A percentile compares a stretch with the other conserved stretches of the same genome.
Conservation (phyloP, 2,329 filamentous ascomycete species). For the Ophiostoma sp. region DNA sequence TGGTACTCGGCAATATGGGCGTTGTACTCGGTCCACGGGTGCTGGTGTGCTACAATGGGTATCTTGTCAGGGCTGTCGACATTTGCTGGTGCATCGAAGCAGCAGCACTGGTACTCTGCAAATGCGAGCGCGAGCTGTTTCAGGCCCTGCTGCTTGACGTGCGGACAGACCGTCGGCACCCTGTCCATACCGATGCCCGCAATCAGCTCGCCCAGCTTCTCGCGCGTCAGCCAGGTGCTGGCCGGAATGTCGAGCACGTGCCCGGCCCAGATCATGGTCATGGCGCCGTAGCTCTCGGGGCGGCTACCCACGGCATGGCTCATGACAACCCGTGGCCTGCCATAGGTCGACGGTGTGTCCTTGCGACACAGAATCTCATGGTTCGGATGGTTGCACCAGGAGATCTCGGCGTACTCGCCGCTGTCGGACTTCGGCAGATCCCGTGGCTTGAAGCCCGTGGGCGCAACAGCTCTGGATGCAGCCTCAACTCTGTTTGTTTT, state of each 20-base stretch:
- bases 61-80: not conserved
- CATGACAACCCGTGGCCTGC: not conserved
- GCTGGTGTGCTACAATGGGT: not conserved
- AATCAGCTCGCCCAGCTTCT: not conserved
- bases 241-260: not conserved
- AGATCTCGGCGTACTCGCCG: not conserved
- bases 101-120: constrained; percentile 2
- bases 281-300: not conserved
- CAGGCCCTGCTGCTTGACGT: constrained; percentile 1
- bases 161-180: constrained; percentile 1
- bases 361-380: not conserved
- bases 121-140: constrained; percentile 3
- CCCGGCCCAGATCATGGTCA: not conserved
- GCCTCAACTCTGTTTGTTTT: not conserved
- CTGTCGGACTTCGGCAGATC: not conserved
- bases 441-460: not conserved
- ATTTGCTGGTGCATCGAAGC: not conserved
- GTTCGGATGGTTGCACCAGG: not conserved
- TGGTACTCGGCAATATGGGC: not conserved
- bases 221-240: not conserved
- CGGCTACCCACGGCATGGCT: not conserved
- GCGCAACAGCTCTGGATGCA: not conserved
- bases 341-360: not conserved
- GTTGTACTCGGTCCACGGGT: not conserved
- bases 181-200: not conserved